Base-by-base conservation (phyloP, 306 rosid genomes). In the Gastrolobium bilobum region DNA sequence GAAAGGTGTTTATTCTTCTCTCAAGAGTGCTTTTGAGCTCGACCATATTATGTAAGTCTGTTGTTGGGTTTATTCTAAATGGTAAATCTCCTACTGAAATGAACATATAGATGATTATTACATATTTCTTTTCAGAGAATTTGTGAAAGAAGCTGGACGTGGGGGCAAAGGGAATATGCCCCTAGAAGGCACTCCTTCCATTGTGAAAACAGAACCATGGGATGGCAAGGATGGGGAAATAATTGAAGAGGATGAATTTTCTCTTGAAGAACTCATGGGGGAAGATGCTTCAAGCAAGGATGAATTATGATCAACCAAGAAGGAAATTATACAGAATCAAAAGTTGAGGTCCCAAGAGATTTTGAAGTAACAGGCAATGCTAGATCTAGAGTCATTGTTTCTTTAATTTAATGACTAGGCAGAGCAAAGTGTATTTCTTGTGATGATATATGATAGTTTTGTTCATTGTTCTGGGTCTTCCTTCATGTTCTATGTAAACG, bases 211-310 rank as follows among this genome's bases (percentile, higher is more conserved):
- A 26, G 94, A 90, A 78, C 88, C 93, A 51, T 96, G 99, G 99
- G 97, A 93, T 76, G 99, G 99, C n/a, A 96, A 91, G 83, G 99
- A 95, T 42, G 99, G 98, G 62, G 89, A 91, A 88, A 83, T 91
- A 68, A 79, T 91, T 37, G 99, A 93, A 80, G 99, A 93, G 75
- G 99, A 96, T 59, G 99, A 95, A 61, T 95, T 93, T 84, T 93
- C 99, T 48, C 98, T 95, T 11, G 97, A 93, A 64, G 99, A 95
- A 81, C 96, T 95, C 30, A 95, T 93, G 99, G 98, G 92, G 31
- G 97, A 90, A 73, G 94, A 89, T 53, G 43, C 88, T 4, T 77
- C 87, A 6, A 84, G 53, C 86, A 93, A 89, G 79, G 97, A 93
- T 65, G 93, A 95, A 80, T 68, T 88, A 68, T 90, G 84, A 91